Base-by-base conservation (phyloP, 176 grass and related monocot genomes). In the Urochloa ruziziensis region DNA sequence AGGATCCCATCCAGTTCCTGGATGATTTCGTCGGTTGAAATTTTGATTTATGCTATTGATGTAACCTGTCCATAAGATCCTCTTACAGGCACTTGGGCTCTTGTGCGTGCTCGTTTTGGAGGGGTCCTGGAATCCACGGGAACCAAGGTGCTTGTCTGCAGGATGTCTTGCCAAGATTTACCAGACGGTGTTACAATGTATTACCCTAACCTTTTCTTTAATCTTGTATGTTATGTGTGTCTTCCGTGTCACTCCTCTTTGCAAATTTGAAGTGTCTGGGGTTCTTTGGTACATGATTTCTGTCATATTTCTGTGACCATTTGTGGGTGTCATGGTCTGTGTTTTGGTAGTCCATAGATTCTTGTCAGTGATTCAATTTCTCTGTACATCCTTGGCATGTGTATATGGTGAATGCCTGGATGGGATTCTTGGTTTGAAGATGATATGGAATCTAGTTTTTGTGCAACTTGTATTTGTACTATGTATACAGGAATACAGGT, bases 141-240 rank as follows among this genome's bases (percentile, higher is more conserved):
- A 80, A 73, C 39, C 8, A 4, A 67, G 49, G 30, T 67, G n/a
- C 36, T 89, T 25, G 3, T 80, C 59, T 18, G 62, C 42, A 84
- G 75, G 87, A 97, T 97, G 94, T 88, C 90, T 63, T 88, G 80
- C 67, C 83, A 92, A 82, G 77, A 83, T 82, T 83, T 94, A 73
- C 67, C 85, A 60, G 62, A 88, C 39, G 75, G 84, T 66, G 92
- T 78, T 61, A 28, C 88, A 68, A 89, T 7, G 92, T 94, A 94
- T 54, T 81, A 34, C 35, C 16, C 68, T 80, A 39, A 24, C 23
- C 17, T 46, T 57, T 61, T 69, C 28, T 15, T 67, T 53, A 69
- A 79, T 43, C 53, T 68, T n/a, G 33, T 81, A 36, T 78, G 42
- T 62, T 42, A 43, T 83, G 69, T 78, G 61, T 88, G 42, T 49